Base-by-base conservation (phyloP, 345 rosid genomes). In the Citrus reticulata region DNA sequence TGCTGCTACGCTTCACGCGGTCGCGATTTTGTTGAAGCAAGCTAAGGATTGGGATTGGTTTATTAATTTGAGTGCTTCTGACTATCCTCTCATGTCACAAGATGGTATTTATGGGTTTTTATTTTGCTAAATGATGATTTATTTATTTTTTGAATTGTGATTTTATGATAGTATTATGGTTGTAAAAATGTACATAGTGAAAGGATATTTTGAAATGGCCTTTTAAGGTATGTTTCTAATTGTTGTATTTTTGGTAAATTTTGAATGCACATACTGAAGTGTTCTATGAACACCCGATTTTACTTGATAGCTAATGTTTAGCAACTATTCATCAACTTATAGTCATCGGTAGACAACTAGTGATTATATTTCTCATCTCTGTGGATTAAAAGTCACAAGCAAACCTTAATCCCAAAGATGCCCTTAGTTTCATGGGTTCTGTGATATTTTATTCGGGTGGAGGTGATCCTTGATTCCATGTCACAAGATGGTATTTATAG, bases 1-100 rank as follows among this genome's bases (percentile, higher is more conserved):
- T 64, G 98, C 99, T 25, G 87, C 79, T 60, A 89, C 90, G 74
- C 97, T 95, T 73, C 97, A 89, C 27, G 94, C 93, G 3, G 78
- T 88, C 68, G 91, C 97, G 14, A 83, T 95, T 72, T 73, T 96
- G 86, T 77, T 96, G 91, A 96, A 85, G 86, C 73, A 80, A 78
- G 89, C 92, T n/a, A 70, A 66, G 42, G 96, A 92, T 79, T 96
- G 98, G 97, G 95, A 96, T 76, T 96, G 97, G 99, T 93, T 96
- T 76, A 80, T 93, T 58, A 96, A 96, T 86, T 87, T 96, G 8
- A 89, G 97, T 39, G 87, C 99, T 1, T 87, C 91, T 65, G 94
- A 91, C 87, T 92, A 92, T 86, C 97, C 99, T 68, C 95, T 95
- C 54, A 88, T 91, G 90, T 83, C 97, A 74, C 97, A 91, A 86